Evolutionary conservation across 371 early-diverging fungal species (phyloP), one percentile per base, ranked within the genome.

Genomic region (Syncephalastrum monosporum): DNA sequence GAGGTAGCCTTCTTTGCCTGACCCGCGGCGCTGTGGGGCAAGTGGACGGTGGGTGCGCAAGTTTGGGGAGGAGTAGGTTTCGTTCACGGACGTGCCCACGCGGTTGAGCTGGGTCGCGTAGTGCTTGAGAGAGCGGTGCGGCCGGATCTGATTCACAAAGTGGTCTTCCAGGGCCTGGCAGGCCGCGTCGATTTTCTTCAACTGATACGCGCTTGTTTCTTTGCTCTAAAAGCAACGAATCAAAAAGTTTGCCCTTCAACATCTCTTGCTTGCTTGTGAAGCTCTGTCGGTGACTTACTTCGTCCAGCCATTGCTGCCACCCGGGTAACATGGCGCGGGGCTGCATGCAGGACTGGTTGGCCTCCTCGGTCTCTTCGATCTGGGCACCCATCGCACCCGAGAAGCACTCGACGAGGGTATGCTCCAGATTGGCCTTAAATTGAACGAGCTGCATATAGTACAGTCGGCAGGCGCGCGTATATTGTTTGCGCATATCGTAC

Each of bases 401-500:
- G 53, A 77, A 77, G 44, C 70, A 67, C 23, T 63, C 61, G 4
- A 77, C 70, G 24, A 77, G 24, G 7, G 65, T 42, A 19, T 72
- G 57, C 45, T 77, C 72, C 16, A 77, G 25, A 16, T 63, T 61
- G n/a, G 72, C 56, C 53, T 70, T 72, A 54, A 77, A 70, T 19
- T 59, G 46, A 4, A 68, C 61, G 47, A 77, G 25, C 17, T 64
- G 66, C 7, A 65, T 21, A 45, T 65, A 70, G 64, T 71, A 67
- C 8, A 69, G 68, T 0, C 61, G 54, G 45, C 70, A 73, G 0
- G 70, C 69, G 41, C 69, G 75, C 25, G 84, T 77, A 57, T 82
- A 84, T n/a, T 70, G 60, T 59, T 87, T 88, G 51, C 84, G 78
- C 13, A 77, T 64, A 50, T 89, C 89, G 56, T 73, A 86, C 44